Base-by-base conservation (phyloP, 2,329 filamentous ascomycete species). In the Ceratocystis destructans region DNA sequence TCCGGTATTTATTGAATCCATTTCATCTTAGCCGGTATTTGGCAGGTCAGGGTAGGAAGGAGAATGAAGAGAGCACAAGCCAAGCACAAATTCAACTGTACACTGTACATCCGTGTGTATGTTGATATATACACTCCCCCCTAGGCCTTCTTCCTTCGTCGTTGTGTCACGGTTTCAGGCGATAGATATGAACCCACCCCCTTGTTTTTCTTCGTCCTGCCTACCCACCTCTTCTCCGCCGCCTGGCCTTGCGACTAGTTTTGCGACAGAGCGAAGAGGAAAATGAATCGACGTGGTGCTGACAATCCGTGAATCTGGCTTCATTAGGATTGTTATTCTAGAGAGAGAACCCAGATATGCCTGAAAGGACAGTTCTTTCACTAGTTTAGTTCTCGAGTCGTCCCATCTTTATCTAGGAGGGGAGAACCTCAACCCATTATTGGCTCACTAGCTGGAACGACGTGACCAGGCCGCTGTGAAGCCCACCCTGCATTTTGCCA, bases 1-100 rank as follows among this genome's bases (percentile, higher is more conserved):
- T 57, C 53, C 53, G 53, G 53, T 57, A 57, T 57, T 57, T 57
- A 57, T 57, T 57, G 53, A 57, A 57, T 57, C 53, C 53, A 57
- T 33, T 57, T 57, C 53, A 57, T 33, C 12, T 57, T 57, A 33
- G 53, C 10, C 28, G 28, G 22, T 31, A 57, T 57, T 57, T 57
- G 53, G 53, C 53, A 57, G 53, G 12, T 57, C 17, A 2, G 15
- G 37, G 10, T 15, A 41, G 10, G 12, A 41, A 41, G 37, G 12
- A 41, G 37, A 41, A 15, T 41, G 37, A 50, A 25, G 46, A 48
- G n/a, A 50, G 20, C 48, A 50, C 48, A 50, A 50, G 48, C 48
- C 48, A n/a, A 48, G 46, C 17, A 48, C 46, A n/a, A 22, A 48
- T 41, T 41, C 10, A 41, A 41, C 37, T 41, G 37, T 41, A 41